A percentile compares a stretch with the other conserved stretches of the same genome.
Evolutionary conservation across 2,329 filamentous ascomycete genomes (phyloP).

Genomic region (Hortaea sp.): DNA sequence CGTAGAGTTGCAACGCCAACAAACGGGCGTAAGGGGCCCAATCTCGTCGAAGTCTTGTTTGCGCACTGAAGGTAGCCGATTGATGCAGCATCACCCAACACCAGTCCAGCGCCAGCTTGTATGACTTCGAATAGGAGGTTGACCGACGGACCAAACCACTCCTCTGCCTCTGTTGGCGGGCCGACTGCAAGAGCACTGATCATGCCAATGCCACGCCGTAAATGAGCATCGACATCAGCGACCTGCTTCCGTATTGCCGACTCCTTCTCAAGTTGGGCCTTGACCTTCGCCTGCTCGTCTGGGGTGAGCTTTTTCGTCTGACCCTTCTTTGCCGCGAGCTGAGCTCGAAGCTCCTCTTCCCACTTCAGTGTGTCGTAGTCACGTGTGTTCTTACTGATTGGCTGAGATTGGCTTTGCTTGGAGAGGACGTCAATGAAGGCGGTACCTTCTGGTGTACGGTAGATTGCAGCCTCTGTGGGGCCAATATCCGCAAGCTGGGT

Average conservation of each 20-base stretch:
- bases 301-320: constrained; percentile 80
- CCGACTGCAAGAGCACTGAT: constrained; percentile 72
- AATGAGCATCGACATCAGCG: constrained; percentile 54
- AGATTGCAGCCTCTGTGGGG: constrained; percentile 84
- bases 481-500: constrained; percentile 62
- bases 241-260: constrained; percentile 66
- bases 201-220: constrained; percentile 77
- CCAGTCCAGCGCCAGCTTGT: constrained; percentile 66
- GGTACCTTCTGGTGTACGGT: constrained; percentile 78
- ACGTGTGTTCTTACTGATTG: constrained; percentile 80
- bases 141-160: constrained; percentile 81
- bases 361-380: constrained; percentile 95
- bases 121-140: constrained; percentile 63
- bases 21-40: constrained; percentile 70
- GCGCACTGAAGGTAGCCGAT: constrained; percentile 72
- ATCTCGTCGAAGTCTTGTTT: constrained; percentile 59
- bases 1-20: constrained; percentile 81
- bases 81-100: constrained; percentile 71
- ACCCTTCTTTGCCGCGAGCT: constrained; percentile 88
- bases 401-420: constrained; percentile 60
- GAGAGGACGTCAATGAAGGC: constrained; percentile 84
- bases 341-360: constrained; percentile 82
- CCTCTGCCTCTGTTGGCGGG: constrained; percentile 75
- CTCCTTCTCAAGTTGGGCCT: constrained; percentile 83
- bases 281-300: constrained; percentile 83